Conservation (phyloP, 306 rosid species). For the Prunus armeniaca region DNA sequence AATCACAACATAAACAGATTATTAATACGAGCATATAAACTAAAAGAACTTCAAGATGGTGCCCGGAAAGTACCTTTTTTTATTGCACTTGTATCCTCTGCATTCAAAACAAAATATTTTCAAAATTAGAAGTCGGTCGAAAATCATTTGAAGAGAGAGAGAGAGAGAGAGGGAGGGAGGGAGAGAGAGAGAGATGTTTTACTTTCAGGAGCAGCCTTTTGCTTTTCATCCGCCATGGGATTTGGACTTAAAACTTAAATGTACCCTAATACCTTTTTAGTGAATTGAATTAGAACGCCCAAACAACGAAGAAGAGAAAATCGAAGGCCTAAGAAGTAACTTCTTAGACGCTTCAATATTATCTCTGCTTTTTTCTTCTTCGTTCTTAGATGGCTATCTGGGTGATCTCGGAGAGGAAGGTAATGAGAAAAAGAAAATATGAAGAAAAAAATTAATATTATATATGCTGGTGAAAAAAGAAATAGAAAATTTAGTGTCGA, state of each 20-base stretch:
- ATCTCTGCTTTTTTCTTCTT: background rate
- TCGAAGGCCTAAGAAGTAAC: background rate
- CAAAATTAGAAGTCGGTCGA: background rate
- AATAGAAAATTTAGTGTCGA: background rate
- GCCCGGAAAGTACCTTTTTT: background rate
- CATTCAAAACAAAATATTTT: background rate
- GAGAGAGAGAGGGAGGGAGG: background rate
- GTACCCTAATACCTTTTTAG: background rate
- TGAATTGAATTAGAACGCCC: background rate
- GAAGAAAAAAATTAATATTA: no score
- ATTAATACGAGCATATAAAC: background rate
- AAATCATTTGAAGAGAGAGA: no score
- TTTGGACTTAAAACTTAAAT: background rate
- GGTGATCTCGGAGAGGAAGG: background rate
- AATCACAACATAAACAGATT: background rate
- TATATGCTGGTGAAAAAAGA: background rate
- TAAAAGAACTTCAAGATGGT: background rate
- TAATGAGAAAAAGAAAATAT: background rate
- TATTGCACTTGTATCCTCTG: background rate
- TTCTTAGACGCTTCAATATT: background rate
- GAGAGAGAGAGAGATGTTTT: background rate
- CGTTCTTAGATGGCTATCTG: background rate
- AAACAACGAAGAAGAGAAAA: background rate
- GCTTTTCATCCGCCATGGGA: background rate
- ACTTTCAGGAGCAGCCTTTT: background rate